Conservation (phyloP, 2,329 filamentous ascomycete genomes). For the Arachnomyces sp. region DNA sequence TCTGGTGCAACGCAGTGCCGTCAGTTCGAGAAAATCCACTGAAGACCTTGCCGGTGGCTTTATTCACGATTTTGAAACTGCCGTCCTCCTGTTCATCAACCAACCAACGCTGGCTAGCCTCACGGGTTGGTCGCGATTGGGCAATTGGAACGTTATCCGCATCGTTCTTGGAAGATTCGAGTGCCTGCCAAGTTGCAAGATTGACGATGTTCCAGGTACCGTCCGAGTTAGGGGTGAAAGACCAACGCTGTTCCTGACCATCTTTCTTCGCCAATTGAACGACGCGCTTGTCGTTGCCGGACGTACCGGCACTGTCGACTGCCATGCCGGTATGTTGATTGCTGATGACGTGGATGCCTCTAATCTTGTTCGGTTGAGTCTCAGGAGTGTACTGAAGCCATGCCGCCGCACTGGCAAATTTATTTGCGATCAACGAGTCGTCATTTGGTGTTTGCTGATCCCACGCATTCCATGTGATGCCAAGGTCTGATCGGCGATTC, state of each 20-base stretch:
- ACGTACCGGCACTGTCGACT: too few relatives aligned
- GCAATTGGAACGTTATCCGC: conserved; percentile 1
- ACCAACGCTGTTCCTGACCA: conserved; percentile 4
- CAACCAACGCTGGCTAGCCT: conserved; percentile 5
- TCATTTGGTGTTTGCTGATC: conserved; percentile 2
- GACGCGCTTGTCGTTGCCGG: too few relatives aligned
- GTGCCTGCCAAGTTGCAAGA: conserved; percentile 4
- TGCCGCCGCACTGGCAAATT: conserved; percentile 4
- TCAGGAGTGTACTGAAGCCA: conserved; percentile 4
- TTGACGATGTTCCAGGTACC: conserved; percentile 6
- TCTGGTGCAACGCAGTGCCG: conserved; percentile 3
- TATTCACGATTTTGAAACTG: conserved; percentile 5
- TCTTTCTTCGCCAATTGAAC: background rate
- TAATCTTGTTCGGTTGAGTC: background rate
- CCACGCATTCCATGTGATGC: conserved; percentile 6
- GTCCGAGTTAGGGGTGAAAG: conserved; percentile 2
- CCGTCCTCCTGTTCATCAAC: conserved; percentile 1
- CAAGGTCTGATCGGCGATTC: background rate
- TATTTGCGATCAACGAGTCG: background rate
- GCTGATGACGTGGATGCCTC: conserved; percentile 3
- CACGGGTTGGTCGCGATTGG: background rate
- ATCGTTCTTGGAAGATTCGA: background rate
- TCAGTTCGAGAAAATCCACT: background rate
- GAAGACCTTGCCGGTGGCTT: conserved; percentile 3
- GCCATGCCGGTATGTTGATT: too few relatives aligned